Base-by-base conservation (phyloP, 2,329 filamentous ascomycete genomes). In the Neonectria faginata region DNA sequence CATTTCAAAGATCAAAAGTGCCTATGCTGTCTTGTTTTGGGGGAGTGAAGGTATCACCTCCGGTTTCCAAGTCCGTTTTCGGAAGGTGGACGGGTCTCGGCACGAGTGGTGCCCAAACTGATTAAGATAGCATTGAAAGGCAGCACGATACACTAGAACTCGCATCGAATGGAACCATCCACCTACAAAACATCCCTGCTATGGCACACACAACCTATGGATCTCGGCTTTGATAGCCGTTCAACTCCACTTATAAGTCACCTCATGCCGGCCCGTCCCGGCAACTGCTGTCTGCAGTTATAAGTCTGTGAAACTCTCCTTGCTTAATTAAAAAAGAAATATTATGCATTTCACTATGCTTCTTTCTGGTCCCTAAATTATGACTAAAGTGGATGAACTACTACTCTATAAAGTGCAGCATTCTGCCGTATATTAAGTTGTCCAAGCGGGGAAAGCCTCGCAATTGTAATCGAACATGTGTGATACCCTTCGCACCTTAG, bases 11-110 rank as follows among this genome's bases (percentile, higher is more conserved):
- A 29, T 53, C 57, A 60, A 60, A 60, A 60, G 57, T 60, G 57
- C 57, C 57, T 18, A n/a, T 36, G 42, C 29, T 16, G 42, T 22
- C 31, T 39, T 10, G 31, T 53, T 53, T 22, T 39, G 48, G 39
- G 3, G 7, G 18, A 10, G 27, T 14, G 27, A 27, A 27, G 27
- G 18, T 11, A 45, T 60, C 20, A 42, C 36, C 39, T 53, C 9
- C 39, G 41, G 50, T 42, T 14, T 31, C 6, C 14, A 36, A 20
- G 42, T 45, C 42, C n/a, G 5, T 44, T 53, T 60, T 53, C 39
- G 57, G 57, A 50, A 60, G 57, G 57, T 60, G 57, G 57, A 53
- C 57, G 57, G 57, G 31, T 53, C 33, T 45, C 48, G 57, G 57
- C 48, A 60, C 57, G 33, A 29, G 48, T 22, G 50, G 33, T 44